Percentiles rank a stretch among this genome's conserved stretches.
These are phyloP conservation scores for Bidens hawaiensis DNA, from an alignment of 140 eudicot genomes.

Conservation along the genomic window DNA sequence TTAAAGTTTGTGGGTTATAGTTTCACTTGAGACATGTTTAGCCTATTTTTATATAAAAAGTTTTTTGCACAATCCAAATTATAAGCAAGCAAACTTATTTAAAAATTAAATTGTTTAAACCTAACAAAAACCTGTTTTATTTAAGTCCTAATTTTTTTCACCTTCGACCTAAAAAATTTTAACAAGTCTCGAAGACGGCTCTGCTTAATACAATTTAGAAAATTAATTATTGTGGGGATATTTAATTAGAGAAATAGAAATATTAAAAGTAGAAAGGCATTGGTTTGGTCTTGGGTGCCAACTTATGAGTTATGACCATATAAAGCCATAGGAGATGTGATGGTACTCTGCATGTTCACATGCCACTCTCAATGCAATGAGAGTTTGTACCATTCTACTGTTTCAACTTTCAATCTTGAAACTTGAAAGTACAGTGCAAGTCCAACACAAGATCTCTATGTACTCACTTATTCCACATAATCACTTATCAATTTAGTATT, in stretches of 20 bases:
- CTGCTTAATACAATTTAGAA: background rate
- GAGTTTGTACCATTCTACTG: background rate
- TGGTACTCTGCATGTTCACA: conserved; percentile 24
- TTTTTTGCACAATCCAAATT: too few species aligned
- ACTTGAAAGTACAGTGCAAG: too few species aligned
- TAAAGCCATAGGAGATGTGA: conserved; percentile 5
- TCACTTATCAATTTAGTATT: too few species aligned
- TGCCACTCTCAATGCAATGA: conserved; percentile 7
- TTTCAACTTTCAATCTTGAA: background rate
- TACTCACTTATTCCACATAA: background rate
- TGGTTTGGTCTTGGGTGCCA: conserved; percentile 4
- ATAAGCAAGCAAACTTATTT: too few species aligned
- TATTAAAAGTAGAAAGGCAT: conserved; percentile 3
- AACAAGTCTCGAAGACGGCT: too few species aligned
- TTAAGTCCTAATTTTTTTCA: too few species aligned
- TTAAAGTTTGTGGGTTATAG: too few species aligned
- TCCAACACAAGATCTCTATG: conserved; percentile 2
- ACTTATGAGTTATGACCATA: conserved; percentile 3
- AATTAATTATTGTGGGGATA: background rate
- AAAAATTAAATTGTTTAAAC: too few species aligned
- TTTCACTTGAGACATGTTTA: too few species aligned
- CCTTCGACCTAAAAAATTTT: too few species aligned
- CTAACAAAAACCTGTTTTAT: too few species aligned
- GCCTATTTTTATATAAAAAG: too few species aligned
- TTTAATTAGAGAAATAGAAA: background rate